A percentile compares a stretch with the other conserved stretches of the same genome.
phyloP scores from a whole-genome alignment of 805 yeast genomes.

The Wickerhamiella spandovensis region DNA sequence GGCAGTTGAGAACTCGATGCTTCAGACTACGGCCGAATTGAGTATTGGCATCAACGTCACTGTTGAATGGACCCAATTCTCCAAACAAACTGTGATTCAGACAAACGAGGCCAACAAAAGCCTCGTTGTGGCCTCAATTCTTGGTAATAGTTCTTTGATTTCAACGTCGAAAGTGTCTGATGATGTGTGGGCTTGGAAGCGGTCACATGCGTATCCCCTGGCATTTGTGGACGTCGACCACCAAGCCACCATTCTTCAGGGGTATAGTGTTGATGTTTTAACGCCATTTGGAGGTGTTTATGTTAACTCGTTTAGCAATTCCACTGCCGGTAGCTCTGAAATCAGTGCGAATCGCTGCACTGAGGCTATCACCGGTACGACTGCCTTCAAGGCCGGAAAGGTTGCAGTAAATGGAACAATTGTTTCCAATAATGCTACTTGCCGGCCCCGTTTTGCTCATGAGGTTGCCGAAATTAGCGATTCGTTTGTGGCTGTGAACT shows the following conservation, averaged over 20 bases:
- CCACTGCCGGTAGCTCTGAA: neutral
- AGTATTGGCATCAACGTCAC: neutral
- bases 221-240: neutral
- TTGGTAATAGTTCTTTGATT: neutral
- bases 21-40: neutral
- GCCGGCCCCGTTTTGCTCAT: neutral
- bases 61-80: neutral
- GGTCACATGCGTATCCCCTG: neutral
- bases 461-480: neutral
- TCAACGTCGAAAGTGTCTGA: neutral
- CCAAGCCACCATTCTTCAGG: neutral
- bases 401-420: neutral
- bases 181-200: neutral
- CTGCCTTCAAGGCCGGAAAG: neutral
- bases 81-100: neutral
- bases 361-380: neutral
- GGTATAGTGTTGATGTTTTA: neutral
- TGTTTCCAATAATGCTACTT: neutral
- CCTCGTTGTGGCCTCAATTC: neutral
- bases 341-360: neutral
- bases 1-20: neutral
- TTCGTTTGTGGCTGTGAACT: neutral
- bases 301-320: neutral
- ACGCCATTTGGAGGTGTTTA: neutral
- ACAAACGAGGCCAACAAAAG: neutral